These are phyloP conservation scores for Raddia guianensis DNA, from an alignment of 176 grass and related monocot genomes.

Conservation along the genomic window DNA sequence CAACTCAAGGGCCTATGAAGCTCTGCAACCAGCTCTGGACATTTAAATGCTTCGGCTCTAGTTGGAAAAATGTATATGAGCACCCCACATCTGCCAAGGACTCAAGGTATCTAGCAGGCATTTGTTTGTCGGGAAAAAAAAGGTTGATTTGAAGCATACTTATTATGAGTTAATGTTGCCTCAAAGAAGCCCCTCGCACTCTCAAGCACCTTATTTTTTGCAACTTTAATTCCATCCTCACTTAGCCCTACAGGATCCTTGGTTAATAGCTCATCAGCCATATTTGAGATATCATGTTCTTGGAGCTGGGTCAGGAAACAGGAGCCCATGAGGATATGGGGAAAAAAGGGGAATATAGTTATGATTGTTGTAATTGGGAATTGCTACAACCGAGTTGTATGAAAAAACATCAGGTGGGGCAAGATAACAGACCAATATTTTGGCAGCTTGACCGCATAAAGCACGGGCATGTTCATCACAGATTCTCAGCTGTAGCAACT, in stretches of 20 bases:
- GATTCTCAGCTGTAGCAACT: conserved; percentile 56
- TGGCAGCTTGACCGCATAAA: conserved; percentile 66
- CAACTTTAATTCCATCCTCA: conserved; percentile 47
- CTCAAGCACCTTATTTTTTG: conserved; percentile 61
- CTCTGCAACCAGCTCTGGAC: conserved; percentile 62
- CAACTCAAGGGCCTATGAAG: conserved; percentile 61
- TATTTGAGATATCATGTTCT: conserved; percentile 56
- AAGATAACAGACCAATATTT: conserved; percentile 69
- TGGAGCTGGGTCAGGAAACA: conserved; percentile 59
- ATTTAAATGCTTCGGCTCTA: conserved; percentile 74
- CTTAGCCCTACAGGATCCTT: conserved; percentile 44
- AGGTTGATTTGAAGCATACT: conserved; percentile 38
- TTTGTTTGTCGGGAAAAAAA: not conserved
- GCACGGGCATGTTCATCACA: conserved; percentile 63
- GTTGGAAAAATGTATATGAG: conserved; percentile 21
- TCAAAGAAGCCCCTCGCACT: conserved; percentile 52
- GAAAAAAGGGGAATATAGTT: conserved; percentile 15
- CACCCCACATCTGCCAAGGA: conserved; percentile 9
- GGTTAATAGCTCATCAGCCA: conserved; percentile 58
- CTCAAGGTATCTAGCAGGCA: not conserved
- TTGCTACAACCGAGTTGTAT: conserved; percentile 43
- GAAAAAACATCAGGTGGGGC: conserved; percentile 31
- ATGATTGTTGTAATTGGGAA: conserved; percentile 27
- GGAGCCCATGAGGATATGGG: conserved; percentile 2
- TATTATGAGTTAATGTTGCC: conserved; percentile 29